Percentiles rank a stretch among this genome's conserved stretches.
Evolutionary conservation across 108 stramenopile species (phyloP).

Genomic region (Pseudonitzschia pungens): DNA sequence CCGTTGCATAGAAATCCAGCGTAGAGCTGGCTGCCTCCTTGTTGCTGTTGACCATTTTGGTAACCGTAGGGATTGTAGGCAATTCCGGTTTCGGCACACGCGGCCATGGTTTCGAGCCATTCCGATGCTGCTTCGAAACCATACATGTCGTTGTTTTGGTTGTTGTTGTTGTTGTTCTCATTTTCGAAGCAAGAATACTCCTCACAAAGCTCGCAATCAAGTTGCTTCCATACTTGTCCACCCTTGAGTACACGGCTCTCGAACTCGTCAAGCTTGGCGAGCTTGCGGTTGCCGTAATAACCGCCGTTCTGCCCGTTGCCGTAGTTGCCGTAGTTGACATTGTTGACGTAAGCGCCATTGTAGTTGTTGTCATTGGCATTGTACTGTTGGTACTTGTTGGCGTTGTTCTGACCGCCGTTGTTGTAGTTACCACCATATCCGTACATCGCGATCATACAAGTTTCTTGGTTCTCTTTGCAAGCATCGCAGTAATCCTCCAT

Average conservation of each 20-base stretch:
- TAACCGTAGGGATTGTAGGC: slow-evolving; percentile 33
- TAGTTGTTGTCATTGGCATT: slow-evolving; percentile 24
- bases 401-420: slow-evolving; percentile 4
- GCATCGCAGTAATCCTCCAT: slow-evolving; percentile 46
- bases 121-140: slow-evolving; percentile 11
- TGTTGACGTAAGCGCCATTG: slow-evolving; percentile 6
- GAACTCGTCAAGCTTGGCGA: slow-evolving; percentile 3
- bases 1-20: slow-evolving; percentile 67
- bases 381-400: slow-evolving; percentile 6
- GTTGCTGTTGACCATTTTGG: slow-evolving; percentile 15
- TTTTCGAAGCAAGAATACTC: slow-evolving; percentile 9
- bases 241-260: slow-evolving; percentile 5
- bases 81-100: slow-evolving; percentile 29
- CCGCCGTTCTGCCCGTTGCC: slow-evolving; percentile 14
- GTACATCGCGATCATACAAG: slow-evolving; percentile 20
- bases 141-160: slow-evolving; percentile 15
- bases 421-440: background rate
- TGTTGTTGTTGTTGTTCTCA: slow-evolving; percentile 14
- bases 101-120: slow-evolving; percentile 15
- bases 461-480: slow-evolving; percentile 42
- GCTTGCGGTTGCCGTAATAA: background rate
- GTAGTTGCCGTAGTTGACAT: slow-evolving; percentile 18
- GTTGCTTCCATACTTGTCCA: background rate
- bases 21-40: slow-evolving; percentile 24
- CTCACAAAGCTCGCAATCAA: slow-evolving; percentile 10